Evolutionary conservation across 2,329 filamentous ascomycete species (phyloP), one percentile per base, ranked within the genome.

Genomic region (Fusarium sp.): DNA sequence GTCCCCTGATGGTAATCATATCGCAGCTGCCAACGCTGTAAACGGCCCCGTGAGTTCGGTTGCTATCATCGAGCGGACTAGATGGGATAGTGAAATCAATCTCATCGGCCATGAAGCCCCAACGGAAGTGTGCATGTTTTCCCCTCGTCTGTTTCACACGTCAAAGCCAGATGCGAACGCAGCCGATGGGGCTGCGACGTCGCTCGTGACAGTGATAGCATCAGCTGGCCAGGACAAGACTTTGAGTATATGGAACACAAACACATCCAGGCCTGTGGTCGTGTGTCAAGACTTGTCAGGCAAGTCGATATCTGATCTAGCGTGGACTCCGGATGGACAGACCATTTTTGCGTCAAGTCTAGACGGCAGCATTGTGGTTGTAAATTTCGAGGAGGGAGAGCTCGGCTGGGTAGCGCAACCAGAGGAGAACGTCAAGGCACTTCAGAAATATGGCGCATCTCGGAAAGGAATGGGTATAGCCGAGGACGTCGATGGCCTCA

Each of bases 41-140:
- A 99, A 99, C 79, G 96, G 96, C 0, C 97, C 96, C 4, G 96
- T 99, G 29, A 98, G 94, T 83, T 97, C 95, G 1, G 95, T 98
- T 37, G 95, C 96, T 9, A 98, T 99, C 65, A 94, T 99, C 62
- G 94, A 96, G 79, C 92, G 96, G 75, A 92, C 93, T 23, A 89
- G 90, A 41, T 99, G 97, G 96, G 94, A 97, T 78, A 94, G 94
- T 72, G 94, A 99, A 78, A 98, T 98, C 83, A 98, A 97, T 80
- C 83, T 99, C 67, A 98, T 99, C 68, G 96, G 96, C 14, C 96
- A 99, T 79, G 96, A 99, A 85, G 95, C 94, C 1, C 96, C 96
- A 0, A 96, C 97, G 0, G 96, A 99, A 83, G 96, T 99, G 7
- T 98, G 95, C 85, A 94, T 96, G 73, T 99, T 99, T 80, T 98